These are phyloP conservation scores for Dactylellina drechsleri DNA, from an alignment of 2,329 filamentous ascomycete species.

Conservation along the genomic window DNA sequence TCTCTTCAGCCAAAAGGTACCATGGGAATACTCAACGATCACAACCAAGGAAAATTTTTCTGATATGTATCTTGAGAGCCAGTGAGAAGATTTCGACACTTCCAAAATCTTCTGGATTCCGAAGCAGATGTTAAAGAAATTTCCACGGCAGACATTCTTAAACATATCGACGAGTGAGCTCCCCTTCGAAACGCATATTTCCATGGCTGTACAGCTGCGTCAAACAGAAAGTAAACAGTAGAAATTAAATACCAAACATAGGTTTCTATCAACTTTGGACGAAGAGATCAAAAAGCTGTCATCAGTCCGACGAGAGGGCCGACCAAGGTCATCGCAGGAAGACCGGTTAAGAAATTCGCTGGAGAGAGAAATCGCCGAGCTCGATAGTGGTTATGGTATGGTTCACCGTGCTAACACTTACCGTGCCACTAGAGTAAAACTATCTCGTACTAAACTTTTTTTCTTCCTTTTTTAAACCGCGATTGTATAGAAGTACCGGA, in stretches of 20 bases:
- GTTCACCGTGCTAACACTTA: neutral
- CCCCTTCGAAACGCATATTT: neutral
- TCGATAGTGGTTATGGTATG: constrained; percentile 38
- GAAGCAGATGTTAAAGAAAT: neutral
- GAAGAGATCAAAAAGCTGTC: constrained; percentile 33
- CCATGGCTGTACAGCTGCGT: too few species aligned
- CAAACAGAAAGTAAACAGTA: too few species aligned
- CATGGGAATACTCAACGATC: neutral
- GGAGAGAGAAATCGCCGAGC: constrained; percentile 34
- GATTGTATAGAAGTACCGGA: constrained; percentile 29
- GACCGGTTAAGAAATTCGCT: constrained; percentile 31
- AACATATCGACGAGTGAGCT: constrained; percentile 31
- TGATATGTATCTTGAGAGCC: neutral
- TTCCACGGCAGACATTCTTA: constrained; percentile 27
- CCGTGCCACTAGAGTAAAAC: too few species aligned
- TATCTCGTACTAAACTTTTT: too few species aligned
- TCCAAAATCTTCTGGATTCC: constrained; percentile 22
- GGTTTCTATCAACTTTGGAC: constrained; percentile 35
- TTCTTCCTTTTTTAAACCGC: too few species aligned
- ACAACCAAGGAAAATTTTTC: neutral
- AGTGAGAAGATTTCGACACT: constrained; percentile 43
- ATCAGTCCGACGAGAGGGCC: constrained; percentile 20
- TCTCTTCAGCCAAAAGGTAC: constrained; percentile 43
- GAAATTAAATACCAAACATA: neutral
- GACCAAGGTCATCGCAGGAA: constrained; percentile 40